Evolutionary conservation across 495 filamentous ascomycete genomes (phyloP).

Genomic region (Trichoderma asperelloides): DNA sequence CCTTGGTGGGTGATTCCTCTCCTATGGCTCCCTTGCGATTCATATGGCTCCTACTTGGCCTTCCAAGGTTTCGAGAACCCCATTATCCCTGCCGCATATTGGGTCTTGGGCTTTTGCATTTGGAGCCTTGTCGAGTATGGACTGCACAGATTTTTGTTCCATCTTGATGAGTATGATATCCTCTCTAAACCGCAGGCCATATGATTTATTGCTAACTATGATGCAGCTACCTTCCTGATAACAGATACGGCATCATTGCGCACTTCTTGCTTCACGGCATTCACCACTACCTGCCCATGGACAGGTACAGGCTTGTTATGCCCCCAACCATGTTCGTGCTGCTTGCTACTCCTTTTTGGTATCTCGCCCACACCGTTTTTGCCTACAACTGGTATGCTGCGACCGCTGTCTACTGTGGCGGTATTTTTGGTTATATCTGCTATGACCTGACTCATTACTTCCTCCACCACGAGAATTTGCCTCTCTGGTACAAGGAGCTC

Average conservation of each 20-base stretch:
- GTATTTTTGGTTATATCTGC: constrained; percentile 88
- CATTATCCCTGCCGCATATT: constrained; percentile 43
- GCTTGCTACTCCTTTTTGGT: constrained; percentile 87
- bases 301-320: constrained; percentile 95
- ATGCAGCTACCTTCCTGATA: constrained; percentile 80
- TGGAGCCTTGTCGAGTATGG: constrained; percentile 92
- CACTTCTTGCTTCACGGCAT: constrained; percentile 97
- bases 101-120: constrained; percentile 54
- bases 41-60: constrained; percentile 65
- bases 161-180: constrained; percentile 70
- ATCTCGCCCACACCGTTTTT: constrained; percentile 77
- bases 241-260: constrained; percentile 73
- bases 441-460: constrained; percentile 99
- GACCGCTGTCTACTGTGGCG: constrained; percentile 71
- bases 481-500: constrained; percentile 73
- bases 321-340: constrained; percentile 80
- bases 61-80: constrained; percentile 40
- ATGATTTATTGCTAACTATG: constrained; percentile 17
- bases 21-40: constrained; percentile 76
- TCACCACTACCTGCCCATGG: constrained; percentile 98
- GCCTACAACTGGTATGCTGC: constrained; percentile 79
- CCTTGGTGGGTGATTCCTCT: constrained; percentile 85
- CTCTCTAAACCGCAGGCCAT: neutral
- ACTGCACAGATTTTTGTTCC: constrained; percentile 88
- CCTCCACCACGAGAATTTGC: constrained; percentile 93